Evolutionary conservation across 306 rosid genomes (phyloP).

Genomic region (Echinosophora koreensis): DNA sequence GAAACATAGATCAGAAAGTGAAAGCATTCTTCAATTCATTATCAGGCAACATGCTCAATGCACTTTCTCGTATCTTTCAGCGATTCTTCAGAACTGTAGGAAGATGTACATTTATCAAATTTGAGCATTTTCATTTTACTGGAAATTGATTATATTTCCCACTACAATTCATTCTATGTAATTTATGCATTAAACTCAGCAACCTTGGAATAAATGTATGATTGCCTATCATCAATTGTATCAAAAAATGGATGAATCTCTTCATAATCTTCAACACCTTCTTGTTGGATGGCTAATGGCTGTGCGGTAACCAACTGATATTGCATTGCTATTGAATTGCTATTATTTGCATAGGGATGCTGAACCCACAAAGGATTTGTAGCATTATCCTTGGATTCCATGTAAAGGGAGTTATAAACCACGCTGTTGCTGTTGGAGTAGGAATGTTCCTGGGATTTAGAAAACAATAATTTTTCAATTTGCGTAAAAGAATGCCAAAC

Average conservation of each 20-base stretch:
- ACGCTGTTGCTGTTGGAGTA: slow-evolving; percentile 49
- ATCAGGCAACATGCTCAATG: slow-evolving; percentile 57
- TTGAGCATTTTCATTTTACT: slow-evolving; percentile 35
- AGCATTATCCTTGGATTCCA: slow-evolving; percentile 56
- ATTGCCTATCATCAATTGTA: slow-evolving; percentile 75
- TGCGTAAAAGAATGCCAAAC: too few species aligned
- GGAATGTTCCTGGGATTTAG: too few species aligned
- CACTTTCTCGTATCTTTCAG: slow-evolving; percentile 67
- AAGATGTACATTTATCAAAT: slow-evolving; percentile 17
- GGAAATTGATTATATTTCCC: neutral
- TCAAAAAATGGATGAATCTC: slow-evolving; percentile 73
- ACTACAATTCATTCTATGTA: neutral
- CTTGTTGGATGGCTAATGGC: slow-evolving; percentile 55
- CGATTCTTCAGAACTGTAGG: slow-evolving; percentile 76
- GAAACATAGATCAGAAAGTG: too few species aligned
- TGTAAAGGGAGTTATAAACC: slow-evolving; percentile 51
- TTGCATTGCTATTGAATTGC: slow-evolving; percentile 52
- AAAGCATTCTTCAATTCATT: slow-evolving; percentile 77
- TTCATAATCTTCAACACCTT: slow-evolving; percentile 64
- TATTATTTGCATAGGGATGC: slow-evolving; percentile 42
- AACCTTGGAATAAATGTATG: slow-evolving; percentile 66
- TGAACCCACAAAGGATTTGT: slow-evolving; percentile 62
- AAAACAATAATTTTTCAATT: too few species aligned
- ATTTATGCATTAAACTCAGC: slow-evolving; percentile 2
- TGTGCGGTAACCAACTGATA: slow-evolving; percentile 51